Evolutionary conservation across 768 basidiomycete genomes (phyloP), one percentile per base, ranked within the genome.

Genomic region (Tephrocybe rancida): DNA sequence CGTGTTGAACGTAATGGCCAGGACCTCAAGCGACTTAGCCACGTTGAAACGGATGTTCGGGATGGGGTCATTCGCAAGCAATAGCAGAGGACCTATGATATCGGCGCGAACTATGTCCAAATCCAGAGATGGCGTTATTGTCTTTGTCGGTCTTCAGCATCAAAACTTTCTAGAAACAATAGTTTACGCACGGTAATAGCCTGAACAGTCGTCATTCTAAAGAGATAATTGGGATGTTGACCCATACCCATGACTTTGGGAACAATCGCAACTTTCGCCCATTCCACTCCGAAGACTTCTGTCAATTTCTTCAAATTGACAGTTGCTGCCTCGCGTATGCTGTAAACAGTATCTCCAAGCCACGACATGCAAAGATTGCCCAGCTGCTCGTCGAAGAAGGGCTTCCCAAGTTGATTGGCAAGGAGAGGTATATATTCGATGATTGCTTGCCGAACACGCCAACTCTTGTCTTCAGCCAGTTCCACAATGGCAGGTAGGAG

Each of bases 11-110:
- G 89, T 82, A 14, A 74, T 75, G 1, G 92, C 92, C 61, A 98
- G 80, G 13, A 93, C 85, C 74, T 98, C 96, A 61, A 98, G 76
- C 24, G 91, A 88, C 71, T 98, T 98, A 22, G 95, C 90, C 25
- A 98, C 95, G 68, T 98, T 98, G 81, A 99, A 99, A 32, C 97
- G 92, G 70, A 99, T 98, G 72, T 99, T 99, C 49, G 97, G 97
- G 67, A 99, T 98, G 10, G 92, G 86, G 67, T 99, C 97, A 47
- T 79, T 77, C 14, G 91, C 86, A 41, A 99, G 84, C 54, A 86
- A 80, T 52, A 96, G 73, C 45, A 98, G 82, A 34, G 90, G 87
- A 21, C 86, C 85, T 56, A 98, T 84, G 62, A 98, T 88, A 48
- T 91, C 89, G 44, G 88, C 80, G 27, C 84, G 84, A 60, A 98